phyloP scores from a whole-genome alignment of 148 eudicot species.

The Euryodendron excelsum region DNA sequence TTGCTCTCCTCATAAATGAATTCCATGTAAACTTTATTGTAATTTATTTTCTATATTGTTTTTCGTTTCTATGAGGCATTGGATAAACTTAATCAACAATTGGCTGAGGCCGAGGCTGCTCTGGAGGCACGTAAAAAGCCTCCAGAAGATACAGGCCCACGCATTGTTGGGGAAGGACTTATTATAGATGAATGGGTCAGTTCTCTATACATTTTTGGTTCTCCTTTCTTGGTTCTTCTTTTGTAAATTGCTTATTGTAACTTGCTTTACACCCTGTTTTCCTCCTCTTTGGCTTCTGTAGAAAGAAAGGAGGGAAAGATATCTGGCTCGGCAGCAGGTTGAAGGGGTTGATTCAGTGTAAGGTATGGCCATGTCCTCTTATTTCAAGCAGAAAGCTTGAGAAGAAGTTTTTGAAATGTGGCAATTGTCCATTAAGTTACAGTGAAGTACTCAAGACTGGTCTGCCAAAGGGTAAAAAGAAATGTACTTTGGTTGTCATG shows the following conservation, averaged over 20 bases:
- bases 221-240: neutral
- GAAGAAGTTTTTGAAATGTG: neutral
- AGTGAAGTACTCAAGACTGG: neutral
- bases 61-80: slow-evolving; percentile 25
- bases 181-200: slow-evolving; percentile 62
- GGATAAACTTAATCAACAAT: slow-evolving; percentile 44
- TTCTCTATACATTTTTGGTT: neutral
- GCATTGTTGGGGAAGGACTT: slow-evolving; percentile 50
- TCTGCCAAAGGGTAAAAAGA: neutral
- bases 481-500: neutral
- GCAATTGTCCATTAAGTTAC: neutral
- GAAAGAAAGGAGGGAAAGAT: slow-evolving; percentile 92
- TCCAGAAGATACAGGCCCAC: slow-evolving; percentile 44
- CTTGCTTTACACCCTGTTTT: neutral
- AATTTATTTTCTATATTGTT: too few species aligned
- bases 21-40: too few species aligned
- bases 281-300: slow-evolving; percentile 17
- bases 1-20: too few species aligned
- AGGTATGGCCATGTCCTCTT: neutral
- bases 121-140: slow-evolving; percentile 41
- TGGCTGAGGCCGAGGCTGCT: slow-evolving; percentile 61
- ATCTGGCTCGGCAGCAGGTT: slow-evolving; percentile 74
- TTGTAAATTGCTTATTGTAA: neutral
- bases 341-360: slow-evolving; percentile 71
- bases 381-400: neutral